phyloP scores from a whole-genome alignment of 2,329 filamentous ascomycete species.

The Raffaelea arxii region DNA sequence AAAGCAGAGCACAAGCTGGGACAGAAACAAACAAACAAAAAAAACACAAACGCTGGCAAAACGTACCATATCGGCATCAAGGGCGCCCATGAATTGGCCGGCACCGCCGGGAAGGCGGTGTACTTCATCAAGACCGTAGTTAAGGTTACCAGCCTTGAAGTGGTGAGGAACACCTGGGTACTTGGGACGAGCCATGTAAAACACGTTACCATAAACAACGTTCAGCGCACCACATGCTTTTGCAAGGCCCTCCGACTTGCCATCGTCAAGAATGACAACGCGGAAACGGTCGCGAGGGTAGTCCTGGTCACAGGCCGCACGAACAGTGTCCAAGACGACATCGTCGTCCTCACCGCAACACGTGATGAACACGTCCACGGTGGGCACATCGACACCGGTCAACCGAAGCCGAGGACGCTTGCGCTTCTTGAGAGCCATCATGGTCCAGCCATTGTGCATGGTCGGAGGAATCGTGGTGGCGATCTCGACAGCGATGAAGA shows the following conservation, averaged over 20 bases:
- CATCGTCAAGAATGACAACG: conserved; percentile 49
- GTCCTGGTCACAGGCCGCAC: conserved; percentile 42
- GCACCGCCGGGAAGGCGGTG: conserved; percentile 41
- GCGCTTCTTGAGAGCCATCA: conserved; percentile 46
- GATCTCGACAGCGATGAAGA: conserved; percentile 46
- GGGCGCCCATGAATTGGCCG: conserved; percentile 46
- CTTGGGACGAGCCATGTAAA: conserved; percentile 42
- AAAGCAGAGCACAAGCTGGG: background rate
- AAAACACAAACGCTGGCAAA: background rate
- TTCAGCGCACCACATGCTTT: conserved; percentile 23
- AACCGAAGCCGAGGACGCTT: conserved; percentile 41
- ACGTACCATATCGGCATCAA: conserved; percentile 53
- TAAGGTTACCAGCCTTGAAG: conserved; percentile 57
- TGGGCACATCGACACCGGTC: conserved; percentile 36
- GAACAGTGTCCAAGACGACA: conserved; percentile 45
- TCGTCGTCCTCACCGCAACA: conserved; percentile 48
- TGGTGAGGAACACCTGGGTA: conserved; percentile 39
- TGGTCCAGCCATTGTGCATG: conserved; percentile 48
- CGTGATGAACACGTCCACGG: conserved; percentile 47
- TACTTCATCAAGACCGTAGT: conserved; percentile 46
- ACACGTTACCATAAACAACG: conserved; percentile 35
- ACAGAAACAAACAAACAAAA: background rate
- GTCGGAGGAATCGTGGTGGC: conserved; percentile 42
- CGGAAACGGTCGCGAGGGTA: conserved; percentile 43
- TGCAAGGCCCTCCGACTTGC: conserved; percentile 30